phyloP scores from a whole-genome alignment of 2,329 filamentous ascomycete species.

The Fusarium mundagurra region DNA sequence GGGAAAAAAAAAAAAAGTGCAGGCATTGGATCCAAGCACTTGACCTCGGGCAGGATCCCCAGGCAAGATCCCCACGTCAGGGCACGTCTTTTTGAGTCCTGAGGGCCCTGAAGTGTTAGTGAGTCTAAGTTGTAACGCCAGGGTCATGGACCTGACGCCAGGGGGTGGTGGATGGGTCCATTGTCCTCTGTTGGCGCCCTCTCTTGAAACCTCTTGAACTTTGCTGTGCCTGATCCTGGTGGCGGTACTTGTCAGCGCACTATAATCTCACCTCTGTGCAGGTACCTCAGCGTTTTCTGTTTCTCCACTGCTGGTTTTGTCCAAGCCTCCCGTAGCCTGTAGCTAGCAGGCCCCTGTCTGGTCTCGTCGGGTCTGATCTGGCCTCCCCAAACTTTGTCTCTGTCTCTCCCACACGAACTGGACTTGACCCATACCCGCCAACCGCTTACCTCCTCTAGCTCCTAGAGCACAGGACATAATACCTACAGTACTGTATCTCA shows the following conservation, averaged over 20 bases:
- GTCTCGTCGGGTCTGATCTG: constrained; percentile 31
- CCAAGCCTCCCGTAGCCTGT: constrained; percentile 32
- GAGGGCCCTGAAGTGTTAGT: neutral
- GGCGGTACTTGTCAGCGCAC: constrained; percentile 2
- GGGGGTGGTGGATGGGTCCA: constrained; percentile 24
- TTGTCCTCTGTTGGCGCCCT: constrained; percentile 34
- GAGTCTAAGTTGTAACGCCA: constrained; percentile 21
- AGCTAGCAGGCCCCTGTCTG: constrained; percentile 24
- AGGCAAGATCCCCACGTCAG: constrained; percentile 2
- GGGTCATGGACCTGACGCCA: constrained; percentile 30
- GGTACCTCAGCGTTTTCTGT: constrained; percentile 8
- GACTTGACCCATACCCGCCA: neutral
- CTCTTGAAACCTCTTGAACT: constrained; percentile 37
- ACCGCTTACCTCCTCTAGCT: neutral
- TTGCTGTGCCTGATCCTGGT: constrained; percentile 2
- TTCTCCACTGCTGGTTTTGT: constrained; percentile 29
- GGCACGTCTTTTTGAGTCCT: neutral
- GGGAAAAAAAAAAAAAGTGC: neutral
- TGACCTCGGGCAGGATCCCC: neutral
- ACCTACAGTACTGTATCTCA: constrained; percentile 9
- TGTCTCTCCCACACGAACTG: constrained; percentile 28
- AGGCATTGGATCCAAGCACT: neutral
- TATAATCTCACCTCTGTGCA: neutral
- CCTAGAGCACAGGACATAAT: neutral
- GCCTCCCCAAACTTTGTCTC: constrained; percentile 36